Conservation (phyloP, 441 rosid genomes). For the Gossypium trilobum region DNA sequence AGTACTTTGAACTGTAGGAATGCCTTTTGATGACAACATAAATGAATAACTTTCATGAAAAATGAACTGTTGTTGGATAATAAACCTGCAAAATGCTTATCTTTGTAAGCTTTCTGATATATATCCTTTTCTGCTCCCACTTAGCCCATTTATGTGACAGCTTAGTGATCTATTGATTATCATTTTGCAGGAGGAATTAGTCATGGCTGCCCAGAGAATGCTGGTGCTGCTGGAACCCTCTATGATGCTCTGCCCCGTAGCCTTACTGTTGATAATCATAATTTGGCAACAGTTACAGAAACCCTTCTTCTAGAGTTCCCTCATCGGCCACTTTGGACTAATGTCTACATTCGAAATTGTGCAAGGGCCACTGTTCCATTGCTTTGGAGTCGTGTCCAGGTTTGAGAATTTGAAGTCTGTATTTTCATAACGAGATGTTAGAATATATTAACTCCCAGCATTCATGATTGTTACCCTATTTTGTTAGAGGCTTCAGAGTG, state of each 20-base stretch:
- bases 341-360: constrained; percentile 72
- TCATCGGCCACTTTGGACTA: constrained; percentile 69
- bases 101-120: not conserved
- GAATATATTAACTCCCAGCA: not conserved
- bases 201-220: constrained; percentile 71
- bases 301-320: constrained; percentile 95
- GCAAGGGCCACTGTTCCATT: constrained; percentile 94
- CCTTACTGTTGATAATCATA: constrained; percentile 80
- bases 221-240: constrained; percentile 94
- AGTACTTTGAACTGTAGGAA: not conserved
- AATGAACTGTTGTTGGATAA: constrained; percentile 6
- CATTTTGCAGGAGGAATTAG: constrained; percentile 68
- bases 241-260: constrained; percentile 98
- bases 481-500: not conserved
- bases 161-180: not conserved
- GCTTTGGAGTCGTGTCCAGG: constrained; percentile 99
- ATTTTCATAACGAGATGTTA: not conserved
- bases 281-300: constrained; percentile 79
- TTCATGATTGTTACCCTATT: not conserved
- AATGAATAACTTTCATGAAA: not conserved
- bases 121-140: not conserved
- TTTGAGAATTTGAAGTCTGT: constrained; percentile 19
- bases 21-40: not conserved
- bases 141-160: not conserved
- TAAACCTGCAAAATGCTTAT: not conserved